phyloP scores from a whole-genome alignment of 495 filamentous ascomycete species.

The Neurospora sp. region DNA sequence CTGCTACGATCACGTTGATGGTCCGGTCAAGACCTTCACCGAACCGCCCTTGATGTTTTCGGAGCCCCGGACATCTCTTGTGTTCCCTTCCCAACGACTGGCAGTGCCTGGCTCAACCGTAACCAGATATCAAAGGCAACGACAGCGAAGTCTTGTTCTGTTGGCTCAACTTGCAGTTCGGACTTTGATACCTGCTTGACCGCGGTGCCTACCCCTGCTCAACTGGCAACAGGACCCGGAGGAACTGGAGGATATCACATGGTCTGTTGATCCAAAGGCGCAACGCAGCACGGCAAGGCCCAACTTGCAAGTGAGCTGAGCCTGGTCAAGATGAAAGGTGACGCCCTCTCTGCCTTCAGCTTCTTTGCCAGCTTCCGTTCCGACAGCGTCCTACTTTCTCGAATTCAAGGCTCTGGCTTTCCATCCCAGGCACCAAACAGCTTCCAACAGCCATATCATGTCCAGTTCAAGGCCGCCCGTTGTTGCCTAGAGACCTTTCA shows the following conservation, averaged over 20 bases:
- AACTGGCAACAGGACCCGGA: too few species aligned
- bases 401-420: neutral
- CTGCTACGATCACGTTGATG: neutral
- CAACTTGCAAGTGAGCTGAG: neutral
- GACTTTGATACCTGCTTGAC: neutral
- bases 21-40: neutral
- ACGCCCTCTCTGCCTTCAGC: neutral
- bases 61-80: neutral
- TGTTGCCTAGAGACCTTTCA: neutral
- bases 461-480: neutral
- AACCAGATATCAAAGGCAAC: neutral
- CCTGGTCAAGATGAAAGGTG: neutral
- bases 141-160: neutral
- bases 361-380: neutral
- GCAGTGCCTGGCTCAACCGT: neutral
- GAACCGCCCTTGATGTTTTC: neutral
- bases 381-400: neutral
- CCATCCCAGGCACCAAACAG: neutral
- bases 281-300: neutral
- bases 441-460: neutral
- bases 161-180: neutral
- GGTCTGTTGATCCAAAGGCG: too few species aligned
- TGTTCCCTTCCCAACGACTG: neutral
- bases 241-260: too few species aligned
- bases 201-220: too few species aligned